phyloP scores from a whole-genome alignment of 306 rosid species.

The Lathyrus oleraceus region DNA sequence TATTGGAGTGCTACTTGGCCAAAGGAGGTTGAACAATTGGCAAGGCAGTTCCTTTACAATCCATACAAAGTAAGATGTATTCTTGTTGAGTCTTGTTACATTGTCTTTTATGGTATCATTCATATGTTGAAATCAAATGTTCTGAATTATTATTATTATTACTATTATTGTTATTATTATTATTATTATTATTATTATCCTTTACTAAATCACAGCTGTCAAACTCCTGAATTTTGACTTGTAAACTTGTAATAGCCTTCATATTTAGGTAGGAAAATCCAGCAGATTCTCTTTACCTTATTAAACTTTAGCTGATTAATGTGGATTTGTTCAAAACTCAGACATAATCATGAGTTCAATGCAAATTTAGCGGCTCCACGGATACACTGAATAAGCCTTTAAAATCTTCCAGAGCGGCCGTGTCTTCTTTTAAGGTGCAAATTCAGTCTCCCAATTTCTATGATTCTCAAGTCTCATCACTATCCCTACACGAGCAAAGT shows the following conservation, averaged over 20 bases:
- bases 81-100: constrained; percentile 20
- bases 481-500: not conserved
- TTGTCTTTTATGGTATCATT: constrained; percentile 21
- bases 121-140: constrained; percentile 22
- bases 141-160: too few species aligned
- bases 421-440: not conserved
- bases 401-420: not conserved
- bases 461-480: not conserved
- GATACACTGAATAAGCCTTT: not conserved
- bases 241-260: not conserved
- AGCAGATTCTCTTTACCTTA: not conserved
- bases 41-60: constrained; percentile 86
- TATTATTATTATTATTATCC: not conserved
- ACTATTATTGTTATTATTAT: too few species aligned
- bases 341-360: not conserved
- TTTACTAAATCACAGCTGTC: not conserved
- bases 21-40: constrained; percentile 90
- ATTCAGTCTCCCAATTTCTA: not conserved
- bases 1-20: constrained; percentile 99
- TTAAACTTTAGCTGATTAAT: not conserved
- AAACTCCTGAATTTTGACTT: not conserved
- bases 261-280: not conserved
- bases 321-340: not conserved
- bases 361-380: not conserved
- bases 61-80: constrained; percentile 75